These are phyloP conservation scores for Escovopsis sp. DNA, from an alignment of 2,329 filamentous ascomycete genomes.

Conservation along the genomic window DNA sequence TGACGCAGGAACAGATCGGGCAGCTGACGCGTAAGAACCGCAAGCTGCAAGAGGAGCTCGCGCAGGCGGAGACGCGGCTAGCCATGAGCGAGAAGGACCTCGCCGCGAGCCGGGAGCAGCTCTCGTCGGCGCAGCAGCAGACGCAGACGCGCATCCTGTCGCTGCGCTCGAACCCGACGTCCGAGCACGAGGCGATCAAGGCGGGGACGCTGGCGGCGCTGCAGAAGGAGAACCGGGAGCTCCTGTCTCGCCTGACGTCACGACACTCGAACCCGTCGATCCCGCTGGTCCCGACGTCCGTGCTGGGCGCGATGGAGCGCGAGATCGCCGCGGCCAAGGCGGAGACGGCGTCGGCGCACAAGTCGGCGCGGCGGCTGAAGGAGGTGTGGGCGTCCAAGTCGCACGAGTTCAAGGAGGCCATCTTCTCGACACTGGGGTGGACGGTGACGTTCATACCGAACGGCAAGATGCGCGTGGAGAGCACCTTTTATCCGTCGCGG, in stretches of 20 bases:
- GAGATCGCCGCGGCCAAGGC: constrained; percentile 58
- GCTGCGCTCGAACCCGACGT: constrained; percentile 81
- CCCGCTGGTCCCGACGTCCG: constrained; percentile 58
- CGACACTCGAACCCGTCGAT: constrained; percentile 25
- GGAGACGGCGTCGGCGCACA: constrained; percentile 59
- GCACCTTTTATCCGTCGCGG: constrained; percentile 60
- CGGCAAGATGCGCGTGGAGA: constrained; percentile 84
- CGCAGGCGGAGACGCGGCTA: constrained; percentile 51
- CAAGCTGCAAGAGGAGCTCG: constrained; percentile 64
- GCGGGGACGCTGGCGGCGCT: constrained; percentile 62
- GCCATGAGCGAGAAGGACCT: constrained; percentile 63
- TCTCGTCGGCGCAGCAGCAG: constrained; percentile 48
- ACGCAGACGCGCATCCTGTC: constrained; percentile 72
- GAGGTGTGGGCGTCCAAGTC: constrained; percentile 88
- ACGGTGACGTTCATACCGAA: constrained; percentile 95
- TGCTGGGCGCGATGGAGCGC: constrained; percentile 59
- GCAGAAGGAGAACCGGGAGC: constrained; percentile 67
- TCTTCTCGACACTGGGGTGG: constrained; percentile 84
- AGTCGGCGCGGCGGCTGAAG: constrained; percentile 71
- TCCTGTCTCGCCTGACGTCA: constrained; percentile 54
- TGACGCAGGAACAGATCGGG: constrained; percentile 57
- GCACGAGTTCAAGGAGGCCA: constrained; percentile 87
- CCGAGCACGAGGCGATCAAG: constrained; percentile 73
- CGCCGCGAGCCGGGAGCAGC: constrained; percentile 55
- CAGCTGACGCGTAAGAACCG: constrained; percentile 79